Conservation (phyloP, 1,284 basidiomycete genomes). For the Rhodotorula sp. region DNA sequence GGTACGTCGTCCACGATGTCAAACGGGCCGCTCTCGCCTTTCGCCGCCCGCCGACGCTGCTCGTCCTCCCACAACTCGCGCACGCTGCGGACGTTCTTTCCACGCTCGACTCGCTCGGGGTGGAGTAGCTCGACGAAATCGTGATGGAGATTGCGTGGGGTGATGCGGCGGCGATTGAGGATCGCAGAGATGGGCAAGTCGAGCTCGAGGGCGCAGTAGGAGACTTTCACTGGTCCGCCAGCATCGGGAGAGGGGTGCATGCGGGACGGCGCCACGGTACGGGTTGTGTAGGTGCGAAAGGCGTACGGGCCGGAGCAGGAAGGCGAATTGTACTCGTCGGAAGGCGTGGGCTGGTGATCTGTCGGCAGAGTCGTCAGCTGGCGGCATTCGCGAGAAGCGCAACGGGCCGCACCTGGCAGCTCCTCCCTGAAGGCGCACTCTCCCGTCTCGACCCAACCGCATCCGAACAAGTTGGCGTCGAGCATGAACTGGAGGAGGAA, state of each 20-base stretch:
- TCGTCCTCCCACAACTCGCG: slow-evolving; percentile 96
- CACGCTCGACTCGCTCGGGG: slow-evolving; percentile 55
- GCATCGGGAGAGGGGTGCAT: slow-evolving; percentile 19
- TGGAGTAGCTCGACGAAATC: slow-evolving; percentile 62
- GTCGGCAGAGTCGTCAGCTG: not conserved
- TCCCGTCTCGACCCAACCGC: slow-evolving; percentile 73
- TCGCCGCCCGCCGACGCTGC: slow-evolving; percentile 62
- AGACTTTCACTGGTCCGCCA: slow-evolving; percentile 27
- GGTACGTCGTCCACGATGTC: slow-evolving; percentile 29
- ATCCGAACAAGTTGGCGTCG: slow-evolving; percentile 93
- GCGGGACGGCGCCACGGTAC: slow-evolving; percentile 19
- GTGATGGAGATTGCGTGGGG: slow-evolving; percentile 70
- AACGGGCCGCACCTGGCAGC: slow-evolving; percentile 49
- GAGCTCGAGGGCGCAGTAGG: slow-evolving; percentile 63
- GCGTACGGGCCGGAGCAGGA: slow-evolving; percentile 26
- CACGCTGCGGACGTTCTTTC: slow-evolving; percentile 81
- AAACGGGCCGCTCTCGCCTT: slow-evolving; percentile 52
- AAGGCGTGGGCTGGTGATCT: slow-evolving; percentile 7
- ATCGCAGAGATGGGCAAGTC: slow-evolving; percentile 80
- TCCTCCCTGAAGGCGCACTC: slow-evolving; percentile 55
- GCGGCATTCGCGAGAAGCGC: no score
- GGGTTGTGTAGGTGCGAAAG: slow-evolving; percentile 25
- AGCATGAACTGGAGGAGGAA: slow-evolving; percentile 90
- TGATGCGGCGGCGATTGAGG: slow-evolving; percentile 70
- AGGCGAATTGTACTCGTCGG: slow-evolving; percentile 27